Base-by-base conservation (phyloP, 2,329 filamentous ascomycete genomes). In the Colletotrichum gigasporum region DNA sequence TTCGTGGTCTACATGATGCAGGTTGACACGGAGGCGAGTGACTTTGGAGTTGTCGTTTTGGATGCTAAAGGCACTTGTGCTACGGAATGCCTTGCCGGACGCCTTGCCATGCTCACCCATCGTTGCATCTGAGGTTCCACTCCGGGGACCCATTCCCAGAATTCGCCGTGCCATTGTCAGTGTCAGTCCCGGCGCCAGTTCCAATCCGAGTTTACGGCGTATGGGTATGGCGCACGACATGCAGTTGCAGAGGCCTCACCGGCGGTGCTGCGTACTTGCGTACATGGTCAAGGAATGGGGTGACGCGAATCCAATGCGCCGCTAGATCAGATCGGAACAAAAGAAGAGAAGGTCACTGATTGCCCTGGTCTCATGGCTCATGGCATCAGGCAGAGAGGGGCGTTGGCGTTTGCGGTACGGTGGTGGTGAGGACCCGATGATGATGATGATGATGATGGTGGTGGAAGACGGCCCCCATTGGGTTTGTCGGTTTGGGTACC, bases 271-370 rank as follows among this genome's bases (percentile, higher is more conserved):
- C n/a, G 50, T 22, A 14, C 30, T 4, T 20, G 30, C 20, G 47
- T 24, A 22, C 22, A 51, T 41, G 11, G 14, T 32, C 5, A 20
- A 37, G 22, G 24, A 12, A 61, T 61, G 62, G 62, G 56, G 56
- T 65, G 62, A 65, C 42, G 62, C 50, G 57, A 64, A 48, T 30
- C 42, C 48, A 54, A 54, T 65, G 62, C 62, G 62, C 56, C 62
- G 62, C 56, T 65, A 65, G 62, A 62, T 61, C 42, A 37, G 62
- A 65, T 65, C 28, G 56, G 56, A 64, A 61, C n/a, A n/a, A n/a
- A n/a, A n/a, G n/a, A 42, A 42, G 35, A 28, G 47, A 26, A 18
- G n/a, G 16, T 20, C 50, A 9, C 30, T 35, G 30, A n/a, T 26
- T 44, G 34, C 24, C 20, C 37, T 50, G 26, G 12, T 11, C 22